Conservation (phyloP, 371 early-diverging fungal genomes). For the Mucor mucedo region DNA sequence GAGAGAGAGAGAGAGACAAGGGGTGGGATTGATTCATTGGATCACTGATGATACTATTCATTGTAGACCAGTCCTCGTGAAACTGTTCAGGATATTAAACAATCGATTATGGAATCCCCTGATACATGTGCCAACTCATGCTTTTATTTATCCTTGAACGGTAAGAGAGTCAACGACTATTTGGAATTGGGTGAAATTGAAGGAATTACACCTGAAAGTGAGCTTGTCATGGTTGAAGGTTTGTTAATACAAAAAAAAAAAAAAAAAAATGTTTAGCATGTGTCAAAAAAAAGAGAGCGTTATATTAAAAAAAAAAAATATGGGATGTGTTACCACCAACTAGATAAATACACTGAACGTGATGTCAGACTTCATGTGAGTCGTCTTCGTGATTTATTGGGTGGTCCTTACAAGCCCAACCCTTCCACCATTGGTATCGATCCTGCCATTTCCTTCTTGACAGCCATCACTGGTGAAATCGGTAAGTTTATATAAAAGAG, state of each 20-base stretch:
- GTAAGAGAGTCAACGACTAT: constrained; percentile 73
- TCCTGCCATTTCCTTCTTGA: constrained; percentile 71
- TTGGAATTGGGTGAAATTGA: constrained; percentile 78
- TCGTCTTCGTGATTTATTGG: constrained; percentile 85
- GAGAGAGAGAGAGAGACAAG: neutral
- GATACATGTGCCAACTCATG: constrained; percentile 88
- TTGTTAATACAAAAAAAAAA: too few relatives aligned
- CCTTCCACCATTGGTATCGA: constrained; percentile 77
- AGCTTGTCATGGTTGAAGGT: constrained; percentile 78
- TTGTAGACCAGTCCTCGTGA: constrained; percentile 72
- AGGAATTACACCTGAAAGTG: constrained; percentile 71
- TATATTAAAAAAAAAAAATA: constrained; percentile 30
- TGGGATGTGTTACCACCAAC: neutral
- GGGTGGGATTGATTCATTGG: too few relatives aligned
- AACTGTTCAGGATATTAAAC: constrained; percentile 86
- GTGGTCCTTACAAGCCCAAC: constrained; percentile 75
- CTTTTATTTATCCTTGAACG: constrained; percentile 82
- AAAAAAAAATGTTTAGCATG: neutral
- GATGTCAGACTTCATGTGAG: constrained; percentile 90
- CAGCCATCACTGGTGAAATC: constrained; percentile 66
- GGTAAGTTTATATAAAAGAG: constrained; percentile 39
- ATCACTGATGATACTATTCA: neutral
- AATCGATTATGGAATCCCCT: constrained; percentile 85
- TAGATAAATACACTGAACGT: constrained; percentile 86
- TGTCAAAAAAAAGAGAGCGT: constrained; percentile 20